These are phyloP conservation scores for Thyridium curvatum DNA, from an alignment of 2,329 filamentous ascomycete genomes.

Conservation along the genomic window DNA sequence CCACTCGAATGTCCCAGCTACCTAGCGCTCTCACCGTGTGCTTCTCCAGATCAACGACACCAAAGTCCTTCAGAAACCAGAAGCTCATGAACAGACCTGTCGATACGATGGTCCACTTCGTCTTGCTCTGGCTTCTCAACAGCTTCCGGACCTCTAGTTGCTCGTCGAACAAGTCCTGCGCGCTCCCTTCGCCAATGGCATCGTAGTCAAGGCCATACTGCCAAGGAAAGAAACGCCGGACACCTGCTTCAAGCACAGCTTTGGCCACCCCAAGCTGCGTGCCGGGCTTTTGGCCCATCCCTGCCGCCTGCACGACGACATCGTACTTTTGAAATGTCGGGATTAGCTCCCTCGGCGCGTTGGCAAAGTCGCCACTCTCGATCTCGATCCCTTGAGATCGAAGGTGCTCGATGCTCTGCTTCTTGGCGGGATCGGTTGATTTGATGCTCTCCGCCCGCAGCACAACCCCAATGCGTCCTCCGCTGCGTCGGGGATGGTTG, in stretches of 20 bases:
- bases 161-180: slow-evolving; percentile 63
- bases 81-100: slow-evolving; percentile 68
- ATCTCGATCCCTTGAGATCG: slow-evolving; percentile 29
- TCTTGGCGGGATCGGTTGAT: slow-evolving; percentile 28
- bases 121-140: slow-evolving; percentile 38
- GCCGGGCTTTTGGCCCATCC: slow-evolving; percentile 49
- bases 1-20: slow-evolving; percentile 55
- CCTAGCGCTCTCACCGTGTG: slow-evolving; percentile 47
- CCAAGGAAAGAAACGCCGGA: slow-evolving; percentile 59
- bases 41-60: slow-evolving; percentile 46
- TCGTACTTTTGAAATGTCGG: slow-evolving; percentile 38
- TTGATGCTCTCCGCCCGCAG: slow-evolving; percentile 42
- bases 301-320: slow-evolving; percentile 53
- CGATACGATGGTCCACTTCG: slow-evolving; percentile 59
- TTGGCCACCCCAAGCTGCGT: slow-evolving; percentile 48
- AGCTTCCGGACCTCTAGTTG: slow-evolving; percentile 52
- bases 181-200: slow-evolving; percentile 47
- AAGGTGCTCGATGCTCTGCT: slow-evolving; percentile 23
- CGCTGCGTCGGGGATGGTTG: slow-evolving; percentile 32
- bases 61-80: slow-evolving; percentile 57
- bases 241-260: slow-evolving; percentile 33
- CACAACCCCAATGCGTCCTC: slow-evolving; percentile 41
- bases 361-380: slow-evolving; percentile 37
- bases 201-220: slow-evolving; percentile 72
- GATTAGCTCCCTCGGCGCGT: slow-evolving; percentile 29